Conservation (phyloP, 108 stramenopile species). For the Fragilariopsis cylindrus region DNA sequence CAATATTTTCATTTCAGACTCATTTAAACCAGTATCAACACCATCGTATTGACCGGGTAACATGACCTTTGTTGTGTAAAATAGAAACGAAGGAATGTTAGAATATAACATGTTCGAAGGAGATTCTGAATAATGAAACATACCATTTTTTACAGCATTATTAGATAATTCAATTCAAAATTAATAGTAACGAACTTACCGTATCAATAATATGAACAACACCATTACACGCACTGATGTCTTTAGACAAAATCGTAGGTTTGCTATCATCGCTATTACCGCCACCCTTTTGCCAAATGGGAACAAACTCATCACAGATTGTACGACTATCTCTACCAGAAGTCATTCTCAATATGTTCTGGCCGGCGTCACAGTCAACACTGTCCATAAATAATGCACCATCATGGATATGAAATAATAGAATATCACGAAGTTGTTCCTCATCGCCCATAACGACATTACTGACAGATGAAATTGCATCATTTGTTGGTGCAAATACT, state of each 20-base stretch:
- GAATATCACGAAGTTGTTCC: slow-evolving; percentile 16
- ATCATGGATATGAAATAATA: slow-evolving; percentile 8
- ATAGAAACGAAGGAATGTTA: no score
- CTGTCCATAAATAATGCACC: neutral
- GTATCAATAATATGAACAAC: slow-evolving; percentile 55
- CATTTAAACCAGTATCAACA: no score
- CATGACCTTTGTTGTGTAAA: no score
- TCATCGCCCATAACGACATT: slow-evolving; percentile 4
- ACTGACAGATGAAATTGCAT: slow-evolving; percentile 34
- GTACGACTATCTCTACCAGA: slow-evolving; percentile 33
- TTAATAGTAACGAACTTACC: neutral
- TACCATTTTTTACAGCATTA: no score
- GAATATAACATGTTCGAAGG: no score
- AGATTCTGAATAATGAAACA: no score
- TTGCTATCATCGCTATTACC: slow-evolving; percentile 15
- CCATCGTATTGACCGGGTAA: no score
- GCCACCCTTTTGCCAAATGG: slow-evolving; percentile 35
- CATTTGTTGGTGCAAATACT: slow-evolving; percentile 52
- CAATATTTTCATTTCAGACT: no score
- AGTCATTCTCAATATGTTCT: slow-evolving; percentile 39
- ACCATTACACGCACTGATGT: slow-evolving; percentile 55
- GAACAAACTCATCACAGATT: slow-evolving; percentile 4
- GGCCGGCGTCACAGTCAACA: slow-evolving; percentile 18
- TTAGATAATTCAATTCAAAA: no score
- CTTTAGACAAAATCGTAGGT: slow-evolving; percentile 29